phyloP scores from a whole-genome alignment of 2,329 filamentous ascomycete genomes.

The Pestalotiopsis fici region DNA sequence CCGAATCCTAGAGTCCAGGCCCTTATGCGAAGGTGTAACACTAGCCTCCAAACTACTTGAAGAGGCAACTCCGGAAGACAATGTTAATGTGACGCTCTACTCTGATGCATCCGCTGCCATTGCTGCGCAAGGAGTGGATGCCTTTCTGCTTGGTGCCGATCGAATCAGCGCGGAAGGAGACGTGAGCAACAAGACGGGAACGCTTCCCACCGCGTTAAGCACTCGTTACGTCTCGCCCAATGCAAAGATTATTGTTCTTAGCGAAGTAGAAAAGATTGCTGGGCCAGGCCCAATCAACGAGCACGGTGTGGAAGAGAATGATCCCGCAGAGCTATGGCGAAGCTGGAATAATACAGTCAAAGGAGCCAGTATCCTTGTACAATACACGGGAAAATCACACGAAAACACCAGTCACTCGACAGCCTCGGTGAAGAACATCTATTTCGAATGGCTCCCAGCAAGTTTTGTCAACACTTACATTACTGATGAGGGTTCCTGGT shows the following conservation, averaged over 20 bases:
- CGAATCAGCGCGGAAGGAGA: slow-evolving; percentile 57
- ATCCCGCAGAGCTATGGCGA: slow-evolving; percentile 47
- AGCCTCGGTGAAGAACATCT: slow-evolving; percentile 48
- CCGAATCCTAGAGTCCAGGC: slow-evolving; percentile 66
- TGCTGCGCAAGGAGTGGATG: slow-evolving; percentile 51
- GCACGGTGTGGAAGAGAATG: slow-evolving; percentile 51
- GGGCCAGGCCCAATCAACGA: slow-evolving; percentile 42
- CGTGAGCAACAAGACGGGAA: slow-evolving; percentile 69
- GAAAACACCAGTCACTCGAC: slow-evolving; percentile 9
- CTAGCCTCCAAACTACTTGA: slow-evolving; percentile 46
- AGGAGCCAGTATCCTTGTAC: slow-evolving; percentile 16
- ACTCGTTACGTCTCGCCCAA: slow-evolving; percentile 48
- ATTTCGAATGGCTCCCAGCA: slow-evolving; percentile 62
- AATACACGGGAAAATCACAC: slow-evolving; percentile 1
- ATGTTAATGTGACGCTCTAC: slow-evolving; percentile 45
- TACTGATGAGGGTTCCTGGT: slow-evolving; percentile 52
- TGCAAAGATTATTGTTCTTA: slow-evolving; percentile 54
- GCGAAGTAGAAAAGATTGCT: slow-evolving; percentile 64
- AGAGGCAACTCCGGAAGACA: slow-evolving; percentile 23
- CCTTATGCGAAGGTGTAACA: slow-evolving; percentile 64
- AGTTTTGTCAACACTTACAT: slow-evolving; percentile 53
- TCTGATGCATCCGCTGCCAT: slow-evolving; percentile 62
- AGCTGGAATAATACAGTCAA: slow-evolving; percentile 42
- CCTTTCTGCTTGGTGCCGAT: slow-evolving; percentile 67
- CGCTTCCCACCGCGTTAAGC: slow-evolving; percentile 57